Conservation (phyloP, 768 basidiomycete genomes). For the Pseudohyphozyma bogoriensis region DNA sequence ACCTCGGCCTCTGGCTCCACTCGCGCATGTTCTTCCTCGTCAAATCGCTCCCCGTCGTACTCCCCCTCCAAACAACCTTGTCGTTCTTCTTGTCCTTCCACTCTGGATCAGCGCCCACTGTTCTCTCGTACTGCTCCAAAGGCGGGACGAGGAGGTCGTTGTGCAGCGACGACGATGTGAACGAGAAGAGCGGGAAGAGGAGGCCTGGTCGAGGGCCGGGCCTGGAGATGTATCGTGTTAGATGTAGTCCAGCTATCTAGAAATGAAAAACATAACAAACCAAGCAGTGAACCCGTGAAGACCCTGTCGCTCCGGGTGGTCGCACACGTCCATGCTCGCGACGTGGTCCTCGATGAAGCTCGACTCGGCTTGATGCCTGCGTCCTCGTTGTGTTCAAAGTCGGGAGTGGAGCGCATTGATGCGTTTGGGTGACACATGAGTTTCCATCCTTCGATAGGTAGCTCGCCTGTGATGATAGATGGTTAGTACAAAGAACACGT, state of each 20-base stretch:
- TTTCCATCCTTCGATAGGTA: constrained; percentile 23
- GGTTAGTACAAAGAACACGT: no score
- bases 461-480: not conserved
- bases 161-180: constrained; percentile 26
- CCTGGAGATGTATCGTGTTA: constrained; percentile 6
- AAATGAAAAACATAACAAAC: not conserved
- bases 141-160: constrained; percentile 34
- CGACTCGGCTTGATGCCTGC: not conserved
- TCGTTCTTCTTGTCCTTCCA: constrained; percentile 41
- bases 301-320: constrained; percentile 33
- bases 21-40: constrained; percentile 25
- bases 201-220: constrained; percentile 30
- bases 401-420: constrained; percentile 6
- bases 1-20: constrained; percentile 30
- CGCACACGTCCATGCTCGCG: constrained; percentile 37
- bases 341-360: constrained; percentile 35
- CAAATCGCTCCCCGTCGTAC: constrained; percentile 37
- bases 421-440: constrained; percentile 24
- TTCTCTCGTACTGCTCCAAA: constrained; percentile 33
- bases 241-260: not conserved
- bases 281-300: constrained; percentile 36
- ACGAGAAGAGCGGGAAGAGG: constrained; percentile 31
- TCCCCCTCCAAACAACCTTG: constrained; percentile 42
- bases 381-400: constrained; percentile 14
- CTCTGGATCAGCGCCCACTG: constrained; percentile 23